Conservation (phyloP, 129 eudicot genomes). For the Artemisia argyi region DNA sequence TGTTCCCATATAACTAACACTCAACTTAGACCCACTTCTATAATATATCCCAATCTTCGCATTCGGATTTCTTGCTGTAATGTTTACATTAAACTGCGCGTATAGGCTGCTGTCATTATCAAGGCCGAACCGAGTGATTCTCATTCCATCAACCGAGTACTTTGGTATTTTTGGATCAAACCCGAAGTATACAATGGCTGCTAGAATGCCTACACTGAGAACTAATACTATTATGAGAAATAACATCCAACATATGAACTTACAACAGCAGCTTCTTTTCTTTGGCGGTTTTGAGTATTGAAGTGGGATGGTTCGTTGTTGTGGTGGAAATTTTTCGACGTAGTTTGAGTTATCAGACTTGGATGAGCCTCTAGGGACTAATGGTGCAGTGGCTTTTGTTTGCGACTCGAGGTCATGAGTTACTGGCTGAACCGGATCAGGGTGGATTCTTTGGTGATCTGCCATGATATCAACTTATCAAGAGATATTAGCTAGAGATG, state of each 20-base stretch:
- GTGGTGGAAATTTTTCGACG: conserved; percentile 32
- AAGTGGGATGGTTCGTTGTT: conserved; percentile 50
- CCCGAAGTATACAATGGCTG: conserved; percentile 64
- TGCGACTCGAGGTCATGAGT: conserved; percentile 46
- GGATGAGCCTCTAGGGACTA: conserved; percentile 46
- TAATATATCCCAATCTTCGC: conserved; percentile 78
- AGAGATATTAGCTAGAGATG: background rate
- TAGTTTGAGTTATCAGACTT: conserved; percentile 59
- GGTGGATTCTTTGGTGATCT: conserved; percentile 43
- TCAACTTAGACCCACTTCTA: conserved; percentile 50
- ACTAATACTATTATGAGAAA: conserved; percentile 39
- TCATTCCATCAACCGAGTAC: conserved; percentile 67
- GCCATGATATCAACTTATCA: conserved; percentile 17
- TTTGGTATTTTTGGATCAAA: conserved; percentile 68
- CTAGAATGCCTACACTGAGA: conserved; percentile 43
- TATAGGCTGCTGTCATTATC: conserved; percentile 46
- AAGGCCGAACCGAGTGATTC: conserved; percentile 49
- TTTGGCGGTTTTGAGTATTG: conserved; percentile 54
- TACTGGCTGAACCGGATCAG: conserved; percentile 19
- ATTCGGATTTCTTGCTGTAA: conserved; percentile 82
- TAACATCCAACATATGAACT: conserved; percentile 54
- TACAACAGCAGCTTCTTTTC: conserved; percentile 42
- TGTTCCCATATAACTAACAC: conserved; percentile 50
- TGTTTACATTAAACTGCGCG: conserved; percentile 73
- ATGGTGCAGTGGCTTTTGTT: conserved; percentile 51